Percentiles rank a stretch among this genome's conserved stretches.
Evolutionary conservation across 306 rosid genomes (phyloP).

Genomic region (Carpinus viminea): DNA sequence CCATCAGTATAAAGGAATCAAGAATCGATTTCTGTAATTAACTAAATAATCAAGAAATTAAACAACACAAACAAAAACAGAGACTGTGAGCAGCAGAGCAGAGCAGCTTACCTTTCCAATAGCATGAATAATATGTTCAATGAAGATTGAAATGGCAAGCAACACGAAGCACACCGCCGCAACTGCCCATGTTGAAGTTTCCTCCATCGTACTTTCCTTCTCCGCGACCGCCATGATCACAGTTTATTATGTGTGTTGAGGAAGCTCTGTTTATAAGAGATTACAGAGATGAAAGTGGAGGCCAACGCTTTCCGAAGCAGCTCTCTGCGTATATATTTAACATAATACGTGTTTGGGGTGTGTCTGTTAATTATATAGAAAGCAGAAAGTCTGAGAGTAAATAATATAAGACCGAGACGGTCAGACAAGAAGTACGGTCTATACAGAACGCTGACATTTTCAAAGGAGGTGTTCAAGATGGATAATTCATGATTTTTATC

Average conservation of each 20-base stretch:
- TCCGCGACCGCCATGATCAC: background rate
- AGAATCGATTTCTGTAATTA: background rate
- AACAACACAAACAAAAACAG: background rate
- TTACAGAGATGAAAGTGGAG: too few relatives aligned
- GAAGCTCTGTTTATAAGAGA: too few relatives aligned
- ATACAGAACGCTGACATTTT: slow-evolving; percentile 9
- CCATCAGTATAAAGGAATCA: slow-evolving; percentile 34
- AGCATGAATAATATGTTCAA: slow-evolving; percentile 52
- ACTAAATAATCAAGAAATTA: background rate
- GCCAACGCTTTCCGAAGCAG: too few relatives aligned
- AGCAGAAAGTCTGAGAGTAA: background rate
- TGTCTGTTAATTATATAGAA: background rate
- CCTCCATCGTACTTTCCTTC: slow-evolving; percentile 44
- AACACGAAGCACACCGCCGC: slow-evolving; percentile 61
- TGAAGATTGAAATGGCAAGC: slow-evolving; percentile 57
- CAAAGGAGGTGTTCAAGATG: background rate
- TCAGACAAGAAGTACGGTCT: background rate
- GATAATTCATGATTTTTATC: too few relatives aligned
- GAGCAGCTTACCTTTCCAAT: slow-evolving; percentile 42
- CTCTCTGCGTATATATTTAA: too few relatives aligned
- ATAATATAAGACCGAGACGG: too few relatives aligned
- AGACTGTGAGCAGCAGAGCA: too few relatives aligned
- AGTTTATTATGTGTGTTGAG: too few relatives aligned
- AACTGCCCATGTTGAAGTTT: slow-evolving; percentile 81
- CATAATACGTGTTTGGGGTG: background rate